Percentiles rank a stretch among this genome's conserved stretches.
Conservation (phyloP, 441 rosid genomes). For the Aquilaria agallochum region DNA sequence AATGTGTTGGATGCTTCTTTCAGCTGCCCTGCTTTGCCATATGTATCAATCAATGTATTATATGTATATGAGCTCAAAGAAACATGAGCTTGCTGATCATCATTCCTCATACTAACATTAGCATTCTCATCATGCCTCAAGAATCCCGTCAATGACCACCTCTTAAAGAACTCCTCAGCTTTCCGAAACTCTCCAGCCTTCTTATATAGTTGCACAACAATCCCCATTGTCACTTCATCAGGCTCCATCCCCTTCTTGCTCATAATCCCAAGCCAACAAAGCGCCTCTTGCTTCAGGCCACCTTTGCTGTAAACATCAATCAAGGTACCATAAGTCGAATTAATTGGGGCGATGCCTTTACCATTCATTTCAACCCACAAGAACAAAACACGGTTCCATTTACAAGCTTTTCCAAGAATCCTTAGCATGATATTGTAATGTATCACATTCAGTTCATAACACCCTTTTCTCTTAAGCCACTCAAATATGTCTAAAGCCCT, state of each 20-base stretch:
- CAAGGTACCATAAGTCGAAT: conserved; percentile 81
- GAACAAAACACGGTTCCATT: conserved; percentile 54
- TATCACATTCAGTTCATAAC: conserved; percentile 76
- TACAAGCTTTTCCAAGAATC: conserved; percentile 63
- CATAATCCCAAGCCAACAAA: conserved; percentile 78
- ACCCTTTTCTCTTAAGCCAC: conserved; percentile 73
- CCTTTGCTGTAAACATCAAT: conserved; percentile 87
- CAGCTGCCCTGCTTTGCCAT: conserved; percentile 77
- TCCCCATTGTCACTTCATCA: conserved; percentile 80
- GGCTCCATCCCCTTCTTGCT: conserved; percentile 65
- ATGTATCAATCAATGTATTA: conserved; percentile 80
- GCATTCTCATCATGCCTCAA: conserved; percentile 22
- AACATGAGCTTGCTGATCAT: conserved; percentile 19
- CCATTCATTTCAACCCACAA: conserved; percentile 66
- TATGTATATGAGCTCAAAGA: conserved; percentile 59
- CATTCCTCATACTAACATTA: conserved; percentile 10
- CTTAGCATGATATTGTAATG: conserved; percentile 83
- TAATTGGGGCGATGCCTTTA: conserved; percentile 48
- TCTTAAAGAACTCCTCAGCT: conserved; percentile 71
- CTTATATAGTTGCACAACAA: conserved; percentile 81
- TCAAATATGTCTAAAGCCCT: conserved; percentile 80
- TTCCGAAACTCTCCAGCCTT: conserved; percentile 67
- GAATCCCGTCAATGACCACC: conserved; percentile 52
- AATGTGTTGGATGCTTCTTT: conserved; percentile 67
- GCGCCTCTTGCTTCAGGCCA: conserved; percentile 54